Conservation (phyloP, 345 rosid species). For the Pelargonium nanum region DNA sequence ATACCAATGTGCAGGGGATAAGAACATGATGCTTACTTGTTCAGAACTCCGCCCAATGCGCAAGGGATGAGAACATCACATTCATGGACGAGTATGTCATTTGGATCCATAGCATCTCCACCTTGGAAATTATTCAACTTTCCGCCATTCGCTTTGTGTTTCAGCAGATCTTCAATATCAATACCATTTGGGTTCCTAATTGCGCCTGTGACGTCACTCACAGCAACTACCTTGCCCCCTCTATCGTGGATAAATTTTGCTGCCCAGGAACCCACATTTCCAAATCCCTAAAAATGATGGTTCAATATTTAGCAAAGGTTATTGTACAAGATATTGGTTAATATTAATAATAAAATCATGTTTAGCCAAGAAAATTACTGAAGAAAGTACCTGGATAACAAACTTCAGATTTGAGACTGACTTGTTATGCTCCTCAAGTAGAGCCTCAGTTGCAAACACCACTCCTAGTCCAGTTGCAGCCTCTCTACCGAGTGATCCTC, state of each 20-base stretch:
- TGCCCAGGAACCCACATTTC: constrained; percentile 96
- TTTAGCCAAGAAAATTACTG: background rate
- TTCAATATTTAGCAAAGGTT: background rate
- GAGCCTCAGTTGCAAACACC: constrained; percentile 79
- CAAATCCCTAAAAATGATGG: constrained; percentile 75
- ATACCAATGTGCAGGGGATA: too few relatives aligned
- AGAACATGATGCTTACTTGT: constrained; percentile 48
- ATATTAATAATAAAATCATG: too few relatives aligned
- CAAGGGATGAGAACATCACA: constrained; percentile 98
- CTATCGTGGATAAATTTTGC: constrained; percentile 72
- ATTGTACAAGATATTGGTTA: too few relatives aligned
- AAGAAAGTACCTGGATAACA: constrained; percentile 60
- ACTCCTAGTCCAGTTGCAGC: constrained; percentile 98
- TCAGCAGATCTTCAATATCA: constrained; percentile 44
- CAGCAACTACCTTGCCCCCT: constrained; percentile 89
- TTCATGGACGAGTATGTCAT: constrained; percentile 63
- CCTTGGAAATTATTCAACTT: constrained; percentile 59
- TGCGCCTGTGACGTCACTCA: constrained; percentile 92
- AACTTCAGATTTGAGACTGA: constrained; percentile 64
- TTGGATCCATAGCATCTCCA: constrained; percentile 57
- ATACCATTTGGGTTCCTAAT: constrained; percentile 69
- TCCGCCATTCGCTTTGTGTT: constrained; percentile 51
- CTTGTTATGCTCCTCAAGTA: constrained; percentile 79
- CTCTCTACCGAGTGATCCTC: constrained; percentile 98
- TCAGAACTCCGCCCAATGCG: constrained; percentile 91